These are phyloP conservation scores for Escallonia rubra DNA, from an alignment of 129 eudicot species.

Conservation along the genomic window DNA sequence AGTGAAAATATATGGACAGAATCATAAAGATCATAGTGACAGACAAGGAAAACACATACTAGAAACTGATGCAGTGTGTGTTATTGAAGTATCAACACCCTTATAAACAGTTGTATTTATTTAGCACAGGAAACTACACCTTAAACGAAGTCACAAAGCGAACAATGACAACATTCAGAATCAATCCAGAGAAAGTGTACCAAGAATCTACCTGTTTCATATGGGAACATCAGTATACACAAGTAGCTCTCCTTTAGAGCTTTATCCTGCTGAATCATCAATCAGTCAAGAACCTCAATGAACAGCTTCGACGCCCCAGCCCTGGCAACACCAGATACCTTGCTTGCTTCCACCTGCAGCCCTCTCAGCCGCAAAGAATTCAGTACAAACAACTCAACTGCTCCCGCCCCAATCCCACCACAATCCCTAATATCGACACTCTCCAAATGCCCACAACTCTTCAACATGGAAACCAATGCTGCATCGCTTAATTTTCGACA, in stretches of 20 bases:
- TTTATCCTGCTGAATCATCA: neutral
- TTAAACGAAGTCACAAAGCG: neutral
- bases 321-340: conserved; percentile 47
- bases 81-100: conserved; percentile 1
- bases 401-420: conserved; percentile 37
- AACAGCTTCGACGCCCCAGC: conserved; percentile 29
- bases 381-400: conserved; percentile 44
- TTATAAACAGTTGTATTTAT: neutral
- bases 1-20: too few relatives aligned
- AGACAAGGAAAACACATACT: neutral
- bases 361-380: conserved; percentile 33
- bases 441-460: conserved; percentile 57
- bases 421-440: conserved; percentile 50
- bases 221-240: conserved; percentile 7
- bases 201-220: conserved; percentile 11
- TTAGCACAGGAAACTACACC: conserved; percentile 1
- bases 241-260: conserved; percentile 6
- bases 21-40: neutral
- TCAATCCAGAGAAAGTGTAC: conserved; percentile 1
- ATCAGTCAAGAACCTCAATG: conserved; percentile 33
- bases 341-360: conserved; percentile 50
- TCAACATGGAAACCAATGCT: conserved; percentile 34
- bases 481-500: conserved; percentile 39
- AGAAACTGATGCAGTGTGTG: neutral
- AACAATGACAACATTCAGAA: conserved; percentile 6